Percentiles rank a stretch among this genome's conserved stretches.
Conservation (phyloP, 2,329 filamentous ascomycete genomes). For the Aspergillus flavus region DNA sequence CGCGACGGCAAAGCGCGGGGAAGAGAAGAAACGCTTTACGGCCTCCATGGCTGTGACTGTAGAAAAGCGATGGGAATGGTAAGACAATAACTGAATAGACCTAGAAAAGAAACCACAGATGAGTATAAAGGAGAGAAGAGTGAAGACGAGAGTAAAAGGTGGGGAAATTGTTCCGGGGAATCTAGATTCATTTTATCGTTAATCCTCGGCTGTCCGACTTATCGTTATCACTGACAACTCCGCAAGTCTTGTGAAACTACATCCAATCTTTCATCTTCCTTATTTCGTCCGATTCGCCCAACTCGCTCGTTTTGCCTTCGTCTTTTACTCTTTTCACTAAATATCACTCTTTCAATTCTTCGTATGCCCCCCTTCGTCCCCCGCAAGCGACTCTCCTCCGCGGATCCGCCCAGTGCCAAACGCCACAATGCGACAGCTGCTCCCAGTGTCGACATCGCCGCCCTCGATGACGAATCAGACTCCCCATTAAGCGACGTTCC, state of each 20-base stretch:
- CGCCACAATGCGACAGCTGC: slow-evolving; percentile 32
- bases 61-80: background rate
- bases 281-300: background rate
- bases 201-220: slow-evolving; percentile 1
- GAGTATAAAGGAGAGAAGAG: background rate
- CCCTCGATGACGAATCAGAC: slow-evolving; percentile 31
- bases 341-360: slow-evolving; percentile 8
- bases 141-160: background rate
- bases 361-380: slow-evolving; percentile 52
- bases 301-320: slow-evolving; percentile 1
- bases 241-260: background rate
- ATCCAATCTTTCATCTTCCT: background rate
- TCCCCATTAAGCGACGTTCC: slow-evolving; percentile 43
- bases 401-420: slow-evolving; percentile 39
- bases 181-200: background rate
- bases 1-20: slow-evolving; percentile 80
- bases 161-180: background rate
- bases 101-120: background rate
- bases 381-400: slow-evolving; percentile 43
- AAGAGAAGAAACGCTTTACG: slow-evolving; percentile 77
- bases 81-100: background rate
- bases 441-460: slow-evolving; percentile 25
- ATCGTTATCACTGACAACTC: background rate
- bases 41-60: slow-evolving; percentile 43
- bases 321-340: slow-evolving; percentile 13